phyloP scores from a whole-genome alignment of 331 rosid genomes.

The Ulmus americana region DNA sequence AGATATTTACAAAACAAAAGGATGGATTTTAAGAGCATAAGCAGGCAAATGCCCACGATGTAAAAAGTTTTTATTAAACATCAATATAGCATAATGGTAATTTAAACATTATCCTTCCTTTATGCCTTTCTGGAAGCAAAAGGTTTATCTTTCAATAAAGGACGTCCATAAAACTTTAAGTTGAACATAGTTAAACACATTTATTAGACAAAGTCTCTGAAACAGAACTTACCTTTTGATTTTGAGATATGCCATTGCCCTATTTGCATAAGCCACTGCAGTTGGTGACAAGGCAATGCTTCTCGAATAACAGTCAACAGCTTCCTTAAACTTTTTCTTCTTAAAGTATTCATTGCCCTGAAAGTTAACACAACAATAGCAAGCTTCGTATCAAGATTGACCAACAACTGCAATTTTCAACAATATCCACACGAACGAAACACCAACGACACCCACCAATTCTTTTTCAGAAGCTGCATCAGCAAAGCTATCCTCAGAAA shows the following conservation, averaged over 20 bases:
- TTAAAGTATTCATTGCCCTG: conserved; percentile 95
- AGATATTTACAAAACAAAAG: neutral
- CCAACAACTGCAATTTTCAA: neutral
- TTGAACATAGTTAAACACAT: neutral
- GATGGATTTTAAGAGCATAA: too few relatives aligned
- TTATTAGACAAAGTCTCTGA: neutral
- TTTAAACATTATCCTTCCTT: too few relatives aligned
- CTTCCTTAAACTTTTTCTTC: conserved; percentile 89
- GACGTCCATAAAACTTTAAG: neutral
- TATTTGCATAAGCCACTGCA: conserved; percentile 88
- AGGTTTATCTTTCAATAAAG: neutral
- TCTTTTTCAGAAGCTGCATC: conserved; percentile 86
- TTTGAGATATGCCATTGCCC: conserved; percentile 92
- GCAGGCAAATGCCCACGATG: neutral
- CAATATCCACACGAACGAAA: neutral
- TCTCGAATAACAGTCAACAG: conserved; percentile 82
- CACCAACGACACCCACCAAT: conserved; percentile 40
- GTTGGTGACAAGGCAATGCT: conserved; percentile 88
- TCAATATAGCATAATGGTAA: too few relatives aligned
- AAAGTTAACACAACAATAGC: conserved; percentile 6
- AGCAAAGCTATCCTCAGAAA: conserved; percentile 49
- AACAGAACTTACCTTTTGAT: conserved; percentile 52
- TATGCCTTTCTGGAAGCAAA: neutral
- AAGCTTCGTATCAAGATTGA: neutral
- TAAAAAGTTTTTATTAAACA: neutral